Evolutionary conservation across 140 eudicot genomes (phyloP), one percentile per base, ranked within the genome.

Genomic region (Ambrosia hybrid): DNA sequence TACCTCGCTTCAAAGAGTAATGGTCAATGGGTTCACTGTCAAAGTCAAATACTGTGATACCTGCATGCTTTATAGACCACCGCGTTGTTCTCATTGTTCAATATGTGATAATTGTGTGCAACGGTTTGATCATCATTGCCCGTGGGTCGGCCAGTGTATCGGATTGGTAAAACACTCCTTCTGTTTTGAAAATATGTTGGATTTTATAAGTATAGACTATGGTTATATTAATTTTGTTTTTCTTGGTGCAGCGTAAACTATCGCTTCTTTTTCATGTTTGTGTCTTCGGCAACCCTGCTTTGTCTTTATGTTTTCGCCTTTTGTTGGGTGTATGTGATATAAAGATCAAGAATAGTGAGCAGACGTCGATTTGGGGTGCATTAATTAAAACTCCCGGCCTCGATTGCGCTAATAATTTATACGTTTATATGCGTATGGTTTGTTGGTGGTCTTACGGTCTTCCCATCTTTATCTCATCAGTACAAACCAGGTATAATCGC

Each of bases 81-180:
- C 92, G 14, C 96, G 96, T 6, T 90, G 96, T 81, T 90, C 96
- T 12, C 96, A 90, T 80, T 90, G 96, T 57, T 90, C 96, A 5
- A 90, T 87, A 51, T 90, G 97, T 68, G 89, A 90, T 57, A 90
- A 90, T 83, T 90, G 97, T 65, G 97, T 90, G 16, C 84, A 90
- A 76, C 78, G 88, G 58, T 90, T 90, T 38, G 97, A 90, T 72
- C 97, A 90, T 82, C 97, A 90, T 63, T 90, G 97, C 74, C 97
- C 97, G 6, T 90, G 97, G 97, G 91, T 87, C 48, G 97, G 97
- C 37, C 97, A 90, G 59, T 90, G 97, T 39, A 90, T 90, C 73
- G 97, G 95, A 85, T 38, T 77, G 88, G 97, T 90, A 81, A 81
- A 84, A 60, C 41, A 1, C 7, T 1, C 57, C 11, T 14, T 39